Evolutionary conservation across 148 eudicot genomes (phyloP), one percentile per base, ranked within the genome.

Genomic region (Dianthus caryophyllus): DNA sequence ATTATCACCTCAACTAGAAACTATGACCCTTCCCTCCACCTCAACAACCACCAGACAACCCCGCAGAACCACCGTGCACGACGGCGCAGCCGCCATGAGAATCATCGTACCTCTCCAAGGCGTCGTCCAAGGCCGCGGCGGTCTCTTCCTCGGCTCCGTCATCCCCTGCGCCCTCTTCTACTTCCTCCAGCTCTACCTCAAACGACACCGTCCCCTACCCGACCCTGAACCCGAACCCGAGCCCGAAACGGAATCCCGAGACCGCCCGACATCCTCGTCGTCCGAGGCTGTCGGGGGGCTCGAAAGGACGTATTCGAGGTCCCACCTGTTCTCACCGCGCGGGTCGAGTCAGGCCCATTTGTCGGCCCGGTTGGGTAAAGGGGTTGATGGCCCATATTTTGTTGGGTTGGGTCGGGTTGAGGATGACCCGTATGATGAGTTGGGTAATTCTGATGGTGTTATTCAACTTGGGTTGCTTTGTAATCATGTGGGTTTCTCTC

Each of bases 141-240:
- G 97, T 26, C 79, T 92, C 1, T 71, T 92, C n/a, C 59, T 92
- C 7, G 97, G 96, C 14, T 92, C 97, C 21, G 81, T 78, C 4
- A 87, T 92, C 46, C 97, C 97, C 2, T 92, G 97, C 64, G 97
- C 90, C 66, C 84, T 92, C 25, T 92, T 92, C 76, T 92, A 89
- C 78, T 85, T 89, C 30, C 75, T 85, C 41, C 97, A 92, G 47
- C 84, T 92, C 12, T 92, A 89, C 70, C 84, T 92, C 56, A 83
- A 86, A 33, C 67, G 87, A 67, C 67, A 79, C 21, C 73, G 80
- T 21, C 13, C 73, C 65, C 41, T 55, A 8, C 39, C 68, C 9
- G 58, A 55, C 2, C 59, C 81, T 9, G 69, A 68, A 18, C 8
- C 64, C 1, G 57, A 60, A 0, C 6, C 38, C 1, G 65, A 2